phyloP scores from a whole-genome alignment of 352 stramenopile species.

The Phytophthora citrophthora region DNA sequence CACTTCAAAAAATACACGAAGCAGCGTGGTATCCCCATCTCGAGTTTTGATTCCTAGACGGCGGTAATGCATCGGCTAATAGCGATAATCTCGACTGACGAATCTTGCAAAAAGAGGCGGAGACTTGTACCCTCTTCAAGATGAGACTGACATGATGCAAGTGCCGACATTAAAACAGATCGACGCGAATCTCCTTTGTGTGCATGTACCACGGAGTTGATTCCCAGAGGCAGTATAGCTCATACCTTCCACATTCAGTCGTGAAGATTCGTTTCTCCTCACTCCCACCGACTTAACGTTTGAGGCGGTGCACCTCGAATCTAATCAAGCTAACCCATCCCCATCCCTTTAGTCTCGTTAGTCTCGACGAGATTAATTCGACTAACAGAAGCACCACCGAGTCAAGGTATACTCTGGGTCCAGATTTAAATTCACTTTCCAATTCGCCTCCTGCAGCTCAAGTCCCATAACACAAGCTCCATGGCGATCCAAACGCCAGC shows the following conservation, averaged over 20 bases:
- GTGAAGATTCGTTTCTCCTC: constrained; percentile 9
- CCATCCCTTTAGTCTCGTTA: constrained; percentile 3
- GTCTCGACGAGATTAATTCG: constrained; percentile 20
- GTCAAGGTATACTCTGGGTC: background rate
- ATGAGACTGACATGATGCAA: background rate
- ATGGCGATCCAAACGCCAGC: constrained; percentile 16
- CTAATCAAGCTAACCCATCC: constrained; percentile 13
- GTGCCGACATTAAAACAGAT: too few species aligned
- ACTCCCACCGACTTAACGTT: constrained; percentile 4
- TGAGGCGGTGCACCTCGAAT: constrained; percentile 16
- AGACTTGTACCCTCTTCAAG: constrained; percentile 14
- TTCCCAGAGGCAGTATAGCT: too few species aligned
- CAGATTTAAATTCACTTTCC: constrained; percentile 15
- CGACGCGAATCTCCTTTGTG: too few species aligned
- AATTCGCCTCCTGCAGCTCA: constrained; percentile 21
- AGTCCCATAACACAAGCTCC: background rate
- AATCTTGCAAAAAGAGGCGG: constrained; percentile 28
- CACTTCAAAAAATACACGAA: too few species aligned
- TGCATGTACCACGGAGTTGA: too few species aligned
- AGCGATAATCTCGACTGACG: background rate
- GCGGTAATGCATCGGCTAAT: constrained; percentile 3
- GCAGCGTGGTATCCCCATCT: background rate
- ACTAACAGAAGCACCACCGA: constrained; percentile 4
- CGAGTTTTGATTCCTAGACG: constrained; percentile 4
- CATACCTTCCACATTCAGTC: background rate